Evolutionary conservation across 2,329 filamentous ascomycete species (phyloP), one percentile per base, ranked within the genome.

Genomic region (Phialophora expanda): DNA sequence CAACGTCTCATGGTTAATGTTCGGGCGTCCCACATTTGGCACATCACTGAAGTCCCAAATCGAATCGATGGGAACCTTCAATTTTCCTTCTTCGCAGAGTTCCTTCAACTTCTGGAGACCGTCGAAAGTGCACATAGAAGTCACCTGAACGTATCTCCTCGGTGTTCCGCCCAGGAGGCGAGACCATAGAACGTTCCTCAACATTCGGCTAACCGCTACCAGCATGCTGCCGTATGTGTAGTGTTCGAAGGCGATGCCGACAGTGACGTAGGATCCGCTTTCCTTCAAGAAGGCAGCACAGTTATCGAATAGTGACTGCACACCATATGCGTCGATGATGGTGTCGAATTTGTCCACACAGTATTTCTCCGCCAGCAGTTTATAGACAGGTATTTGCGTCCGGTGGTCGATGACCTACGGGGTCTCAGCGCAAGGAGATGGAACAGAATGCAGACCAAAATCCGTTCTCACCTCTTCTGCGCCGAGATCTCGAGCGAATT

Each of bases 271-370:
- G 12, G 30, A 30, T 54, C 59, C 59, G 20, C 24, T 53, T 26
- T 32, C 44, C 34, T 61, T 61, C 44, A 61, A 48, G 48, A 61
- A 54, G 24, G 3, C 32, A 4, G 46, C 32, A 22, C 59, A 53
- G 28, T 54, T 53, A 28, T 51, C 50, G 30, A 32, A 53, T 8
- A 61, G 26, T 41, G 44, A 28, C 30, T 61, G 59, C 14, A 54
- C 46, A 26, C 59, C 59, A 26, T 61, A 61, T 8, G 59, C 59
- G 14, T 61, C 59, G 59, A 61, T 61, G 48, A 61, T 54, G 17
- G 53, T 20, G 26, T 61, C 59, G 24, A 61, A 61, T 24, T 34
- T 51, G 8, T 34, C n/a, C 1, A 1, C 14, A 9, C 46, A n/a
- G 59, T 55, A 53, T 8, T 53, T 53, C 26, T 61, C 59, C 6